Evolutionary conservation across 495 filamentous ascomycete genomes (phyloP).

Genomic region (Paragyromitra xinjiangensis): DNA sequence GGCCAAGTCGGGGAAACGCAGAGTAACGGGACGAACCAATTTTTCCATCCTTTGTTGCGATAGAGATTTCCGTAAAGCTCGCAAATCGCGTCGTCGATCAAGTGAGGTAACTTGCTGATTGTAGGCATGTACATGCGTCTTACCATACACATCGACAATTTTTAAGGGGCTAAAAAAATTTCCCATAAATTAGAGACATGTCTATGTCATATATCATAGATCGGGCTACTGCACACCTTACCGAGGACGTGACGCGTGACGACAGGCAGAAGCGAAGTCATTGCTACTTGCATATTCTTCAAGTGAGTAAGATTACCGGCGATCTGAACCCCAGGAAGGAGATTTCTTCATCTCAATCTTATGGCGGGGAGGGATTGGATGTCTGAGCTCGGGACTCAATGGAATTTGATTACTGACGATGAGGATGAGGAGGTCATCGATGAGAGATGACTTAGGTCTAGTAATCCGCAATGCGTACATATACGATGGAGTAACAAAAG

Average conservation of each 20-base stretch:
- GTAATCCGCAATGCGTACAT: slow-evolving; percentile 2
- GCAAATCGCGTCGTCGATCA: not conserved
- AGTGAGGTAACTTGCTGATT: not conserved
- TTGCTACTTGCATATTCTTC: not conserved
- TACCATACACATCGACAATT: not conserved
- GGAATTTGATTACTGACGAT: slow-evolving; percentile 9
- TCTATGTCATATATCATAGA: slow-evolving; percentile 23
- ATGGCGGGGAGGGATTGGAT: not conserved
- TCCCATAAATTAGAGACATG: slow-evolving; percentile 1
- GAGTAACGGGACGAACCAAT: slow-evolving; percentile 10
- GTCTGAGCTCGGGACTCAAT: not conserved
- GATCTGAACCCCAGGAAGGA: not conserved
- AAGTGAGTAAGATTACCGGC: slow-evolving; percentile 7
- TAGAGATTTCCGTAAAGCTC: not conserved
- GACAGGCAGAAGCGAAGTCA: slow-evolving; percentile 1
- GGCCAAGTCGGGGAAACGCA: not conserved
- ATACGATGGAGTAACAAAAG: not conserved
- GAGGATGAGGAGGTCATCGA: slow-evolving; percentile 23
- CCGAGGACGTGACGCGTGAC: slow-evolving; percentile 23
- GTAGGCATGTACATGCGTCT: slow-evolving; percentile 16
- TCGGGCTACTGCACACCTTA: not conserved
- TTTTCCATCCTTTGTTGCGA: not conserved
- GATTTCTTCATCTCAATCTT: slow-evolving; percentile 8
- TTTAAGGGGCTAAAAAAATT: slow-evolving; percentile 6
- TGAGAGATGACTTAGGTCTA: slow-evolving; percentile 20